Evolutionary conservation across 2,329 filamentous ascomycete species (phyloP).

Genomic region (Herpotrichia juniperi): DNA sequence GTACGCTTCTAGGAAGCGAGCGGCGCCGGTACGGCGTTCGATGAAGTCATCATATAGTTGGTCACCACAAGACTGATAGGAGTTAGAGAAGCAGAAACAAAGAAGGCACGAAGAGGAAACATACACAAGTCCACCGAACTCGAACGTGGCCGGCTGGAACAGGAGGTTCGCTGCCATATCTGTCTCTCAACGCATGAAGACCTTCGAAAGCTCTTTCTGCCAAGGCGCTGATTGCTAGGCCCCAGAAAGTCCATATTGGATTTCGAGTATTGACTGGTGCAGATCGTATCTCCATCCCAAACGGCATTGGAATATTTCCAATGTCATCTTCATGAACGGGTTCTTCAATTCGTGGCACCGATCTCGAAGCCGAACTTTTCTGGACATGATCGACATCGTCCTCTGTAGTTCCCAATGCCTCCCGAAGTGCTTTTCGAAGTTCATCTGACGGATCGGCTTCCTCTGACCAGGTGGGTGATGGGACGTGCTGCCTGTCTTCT

Average conservation of each 20-base stretch:
- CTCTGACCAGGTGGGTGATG: slow-evolving; percentile 21
- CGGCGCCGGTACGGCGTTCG: slow-evolving; percentile 45
- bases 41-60: slow-evolving; percentile 47
- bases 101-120: slow-evolving; percentile 2
- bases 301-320: slow-evolving; percentile 28
- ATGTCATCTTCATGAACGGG: slow-evolving; percentile 13
- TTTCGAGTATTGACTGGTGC: slow-evolving; percentile 11
- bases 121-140: slow-evolving; percentile 45
- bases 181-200: slow-evolving; percentile 22
- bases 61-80: slow-evolving; percentile 35
- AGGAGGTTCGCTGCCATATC: slow-evolving; percentile 38
- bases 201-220: slow-evolving; percentile 25
- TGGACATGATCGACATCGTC: neutral
- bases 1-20: slow-evolving; percentile 44
- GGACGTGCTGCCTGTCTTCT: neutral
- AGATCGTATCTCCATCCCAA: slow-evolving; percentile 26
- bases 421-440: slow-evolving; percentile 24
- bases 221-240: slow-evolving; percentile 28
- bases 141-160: slow-evolving; percentile 37
- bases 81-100: slow-evolving; percentile 4
- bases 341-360: slow-evolving; percentile 22
- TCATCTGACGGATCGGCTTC: slow-evolving; percentile 24
- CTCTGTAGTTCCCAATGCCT: slow-evolving; percentile 15
- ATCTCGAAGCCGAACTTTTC: neutral
- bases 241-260: slow-evolving; percentile 23